Evolutionary conservation across 169 alveolate genomes (phyloP).

Genomic region (Babesia ovis): DNA sequence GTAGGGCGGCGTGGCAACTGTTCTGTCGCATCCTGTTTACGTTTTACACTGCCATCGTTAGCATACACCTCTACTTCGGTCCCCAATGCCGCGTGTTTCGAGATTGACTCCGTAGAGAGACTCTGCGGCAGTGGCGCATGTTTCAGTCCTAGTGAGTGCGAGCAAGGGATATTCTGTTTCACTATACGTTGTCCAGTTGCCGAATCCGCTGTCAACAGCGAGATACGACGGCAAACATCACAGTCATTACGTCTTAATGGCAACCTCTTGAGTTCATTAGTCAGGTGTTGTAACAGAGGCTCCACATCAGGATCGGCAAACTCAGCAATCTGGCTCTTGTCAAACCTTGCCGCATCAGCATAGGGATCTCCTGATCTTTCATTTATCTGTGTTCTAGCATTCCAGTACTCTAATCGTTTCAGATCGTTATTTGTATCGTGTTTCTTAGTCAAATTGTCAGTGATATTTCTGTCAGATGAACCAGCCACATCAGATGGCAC

Average conservation of each 20-base stretch:
- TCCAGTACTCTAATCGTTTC: neutral
- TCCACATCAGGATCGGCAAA: conserved; percentile 10
- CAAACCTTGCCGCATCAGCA: neutral
- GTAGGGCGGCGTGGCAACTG: neutral
- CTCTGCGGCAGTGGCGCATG: conserved; percentile 9
- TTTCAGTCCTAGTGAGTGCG: conserved; percentile 10
- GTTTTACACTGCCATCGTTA: neutral
- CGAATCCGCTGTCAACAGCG: neutral
- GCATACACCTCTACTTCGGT: neutral
- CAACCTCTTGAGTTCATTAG: conserved; percentile 4
- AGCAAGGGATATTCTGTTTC: neutral
- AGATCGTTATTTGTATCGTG: neutral
- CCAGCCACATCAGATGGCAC: neutral
- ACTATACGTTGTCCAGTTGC: neutral
- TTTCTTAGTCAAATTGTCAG: neutral
- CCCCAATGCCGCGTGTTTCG: neutral
- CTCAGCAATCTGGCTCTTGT: neutral
- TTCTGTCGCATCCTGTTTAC: neutral
- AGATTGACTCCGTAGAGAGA: neutral
- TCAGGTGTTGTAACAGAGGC: conserved; percentile 16
- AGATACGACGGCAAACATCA: conserved; percentile 31
- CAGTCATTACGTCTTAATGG: conserved; percentile 29
- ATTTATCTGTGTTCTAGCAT: neutral
- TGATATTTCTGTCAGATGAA: neutral
- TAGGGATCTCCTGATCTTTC: neutral